Evolutionary conservation across 768 basidiomycete species (phyloP).

Genomic region (Psilocybe sp.): DNA sequence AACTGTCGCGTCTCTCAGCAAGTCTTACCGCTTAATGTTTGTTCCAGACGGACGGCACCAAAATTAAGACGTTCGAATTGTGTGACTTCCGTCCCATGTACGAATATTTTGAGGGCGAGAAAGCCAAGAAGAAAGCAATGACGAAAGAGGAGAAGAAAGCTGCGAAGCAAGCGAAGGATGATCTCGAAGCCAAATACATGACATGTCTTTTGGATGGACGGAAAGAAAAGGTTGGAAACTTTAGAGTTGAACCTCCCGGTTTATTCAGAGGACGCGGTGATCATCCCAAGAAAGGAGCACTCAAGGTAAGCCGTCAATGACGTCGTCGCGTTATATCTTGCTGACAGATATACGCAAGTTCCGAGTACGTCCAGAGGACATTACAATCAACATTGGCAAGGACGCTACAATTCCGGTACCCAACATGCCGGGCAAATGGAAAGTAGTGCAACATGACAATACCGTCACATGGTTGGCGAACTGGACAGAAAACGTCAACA

Average conservation of each 20-base stretch:
- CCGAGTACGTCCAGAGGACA: slow-evolving; percentile 91
- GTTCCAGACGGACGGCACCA: slow-evolving; percentile 62
- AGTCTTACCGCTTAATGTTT: not conserved
- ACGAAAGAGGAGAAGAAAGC: slow-evolving; percentile 88
- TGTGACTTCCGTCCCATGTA: slow-evolving; percentile 97
- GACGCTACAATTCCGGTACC: slow-evolving; percentile 75
- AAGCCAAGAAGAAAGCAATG: slow-evolving; percentile 88
- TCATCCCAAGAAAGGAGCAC: slow-evolving; percentile 94
- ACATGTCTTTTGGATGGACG: slow-evolving; percentile 91
- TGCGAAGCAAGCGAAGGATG: slow-evolving; percentile 81
- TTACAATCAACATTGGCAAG: slow-evolving; percentile 91
- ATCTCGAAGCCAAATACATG: slow-evolving; percentile 79
- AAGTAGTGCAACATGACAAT: slow-evolving; percentile 82
- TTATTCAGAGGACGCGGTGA: slow-evolving; percentile 97
- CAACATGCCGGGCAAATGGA: slow-evolving; percentile 92
- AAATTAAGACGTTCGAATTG: slow-evolving; percentile 69
- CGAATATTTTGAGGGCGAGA: slow-evolving; percentile 89
- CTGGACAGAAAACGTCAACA: slow-evolving; percentile 98
- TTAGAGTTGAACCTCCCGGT: slow-evolving; percentile 98
- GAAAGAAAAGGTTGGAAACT: slow-evolving; percentile 98
- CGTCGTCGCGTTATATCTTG: not conserved
- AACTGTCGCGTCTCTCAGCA: not conserved
- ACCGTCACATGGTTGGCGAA: slow-evolving; percentile 99
- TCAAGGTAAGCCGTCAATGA: slow-evolving; percentile 64
- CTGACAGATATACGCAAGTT: slow-evolving; percentile 40